Base-by-base conservation (phyloP, 306 rosid species). In the Prunus mume region DNA sequence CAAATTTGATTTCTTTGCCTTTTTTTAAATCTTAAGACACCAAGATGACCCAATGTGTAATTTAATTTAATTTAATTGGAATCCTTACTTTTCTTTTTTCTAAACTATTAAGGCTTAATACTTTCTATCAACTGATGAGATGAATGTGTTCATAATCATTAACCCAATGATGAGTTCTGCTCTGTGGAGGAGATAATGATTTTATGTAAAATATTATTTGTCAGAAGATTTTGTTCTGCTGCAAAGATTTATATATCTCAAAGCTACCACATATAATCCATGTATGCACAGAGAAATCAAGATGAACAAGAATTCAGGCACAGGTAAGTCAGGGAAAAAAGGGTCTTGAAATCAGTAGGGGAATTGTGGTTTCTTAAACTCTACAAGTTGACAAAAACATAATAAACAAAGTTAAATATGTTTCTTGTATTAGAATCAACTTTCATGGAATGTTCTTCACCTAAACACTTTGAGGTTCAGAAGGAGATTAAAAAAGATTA, bases 211-310 rank as follows among this genome's bases (percentile, higher is more conserved):
- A 60, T 71, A 78, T 67, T 65, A 66, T 67, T 84, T 68, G 82
- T 69, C 43, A 69, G 85, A 80, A 83, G 82, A 86, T 83, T 72
- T 78, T 89, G 79, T 81, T 84, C 55, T n/a, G n/a, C 19, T 25
- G 38, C 34, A 13, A 49, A 60, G 43, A 38, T 34, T 34, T 34
- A 34, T 38, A 38, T 38, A 38, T 38, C 9, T 38, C 43, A 38
- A 38, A 38, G 43, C 43, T 38, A 38, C 43, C 43, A 38, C 43
- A 38, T 38, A 38, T 38, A 38, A 38, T 7, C 43, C 43, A 38
- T 38, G 7, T 38, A 60, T 60, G 17, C 25, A 60, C n/a, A 25
- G 11, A 12, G 77, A 17, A 68, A 52, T 22, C 43, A 71, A 49
- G 80, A 69, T 24, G 38, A 77, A 64, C 66, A 71, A 79, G 75